Evolutionary conservation across 306 rosid genomes (phyloP).

Genomic region (Myrica gale): DNA sequence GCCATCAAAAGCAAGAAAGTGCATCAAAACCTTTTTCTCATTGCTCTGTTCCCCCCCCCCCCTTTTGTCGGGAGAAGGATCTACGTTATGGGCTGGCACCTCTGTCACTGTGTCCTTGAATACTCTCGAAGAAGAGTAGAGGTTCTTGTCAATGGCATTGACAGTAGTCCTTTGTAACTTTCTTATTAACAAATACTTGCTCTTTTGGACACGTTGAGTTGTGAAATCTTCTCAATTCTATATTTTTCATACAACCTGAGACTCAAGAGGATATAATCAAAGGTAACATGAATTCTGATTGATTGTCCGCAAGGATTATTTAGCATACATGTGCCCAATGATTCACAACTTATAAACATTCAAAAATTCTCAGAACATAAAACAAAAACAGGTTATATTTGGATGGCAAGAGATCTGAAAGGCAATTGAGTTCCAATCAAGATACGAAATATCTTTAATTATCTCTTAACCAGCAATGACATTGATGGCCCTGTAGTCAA

Average conservation of each 20-base stretch:
- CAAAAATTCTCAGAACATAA: too few relatives aligned
- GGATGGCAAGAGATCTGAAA: background rate
- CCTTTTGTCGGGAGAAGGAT: background rate
- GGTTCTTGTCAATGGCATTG: background rate
- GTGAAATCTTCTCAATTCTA: too few relatives aligned
- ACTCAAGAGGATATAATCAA: background rate
- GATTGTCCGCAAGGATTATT: background rate
- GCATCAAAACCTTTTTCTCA: slow-evolving; percentile 22
- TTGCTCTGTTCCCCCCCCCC: background rate
- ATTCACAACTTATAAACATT: background rate
- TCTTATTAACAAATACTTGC: too few relatives aligned
- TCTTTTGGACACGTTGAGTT: too few relatives aligned
- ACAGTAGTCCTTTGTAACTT: background rate
- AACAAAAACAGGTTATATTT: background rate
- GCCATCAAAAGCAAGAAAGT: slow-evolving; percentile 27
- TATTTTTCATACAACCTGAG: background rate
- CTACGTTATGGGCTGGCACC: too few relatives aligned
- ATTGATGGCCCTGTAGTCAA: slow-evolving; percentile 21
- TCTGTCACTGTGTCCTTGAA: too few relatives aligned
- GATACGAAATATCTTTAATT: slow-evolving; percentile 26
- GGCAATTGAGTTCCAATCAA: background rate
- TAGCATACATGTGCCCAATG: background rate
- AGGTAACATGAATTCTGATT: background rate
- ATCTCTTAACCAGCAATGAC: slow-evolving; percentile 35
- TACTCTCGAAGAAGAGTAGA: background rate